Evolutionary conservation across 2,329 filamentous ascomycete genomes (phyloP), one percentile per base, ranked within the genome.

Genomic region (Paecilomyces niveus): DNA sequence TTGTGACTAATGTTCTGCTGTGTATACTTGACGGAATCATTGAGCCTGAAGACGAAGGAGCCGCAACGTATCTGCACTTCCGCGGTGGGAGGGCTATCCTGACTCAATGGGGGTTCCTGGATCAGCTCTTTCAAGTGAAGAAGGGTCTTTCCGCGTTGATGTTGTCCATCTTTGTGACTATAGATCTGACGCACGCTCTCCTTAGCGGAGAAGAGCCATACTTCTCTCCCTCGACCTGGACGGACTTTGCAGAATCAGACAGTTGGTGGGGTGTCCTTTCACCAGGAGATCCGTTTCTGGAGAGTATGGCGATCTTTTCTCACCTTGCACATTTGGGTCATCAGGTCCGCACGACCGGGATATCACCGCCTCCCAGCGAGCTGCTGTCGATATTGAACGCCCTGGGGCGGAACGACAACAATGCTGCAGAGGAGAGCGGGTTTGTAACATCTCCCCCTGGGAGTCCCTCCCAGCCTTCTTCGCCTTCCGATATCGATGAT

Each of bases 1-100:
- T 79, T 0, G 73, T 78, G 24, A 75, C 76, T 2, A 77, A 79
- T 24, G 66, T 79, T 1, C 62, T 79, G 0, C 70, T 79, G 0
- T 78, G 77, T 59, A 76, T 79, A 7, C 67, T 76, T 21, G 74
- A 76, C 26, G 74, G 74, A 1, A 74, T 74, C 39, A 67, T 76
- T 2, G 73, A 75, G n/a, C 66, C 67, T 15, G 57, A 61, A n/a
- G 64, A 68, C 8, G 64, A 70, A 5, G 68, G 66, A 0, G 67
- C 70, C 0, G 74, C 74, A 0, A 74, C 72, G 0, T 63, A 67
- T 0, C 74, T 72, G 11, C 74, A 76, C 49, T 67, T 72, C 18
- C 66, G 69, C 6, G 74, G 74, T 1, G 73, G 75, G 0, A 56
- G 72, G 35, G 74, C 74, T 3, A 76, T 76, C 2, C 60, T 76